Evolutionary conservation across 768 basidiomycete genomes (phyloP).

Genomic region (Boletus reticuloceps): DNA sequence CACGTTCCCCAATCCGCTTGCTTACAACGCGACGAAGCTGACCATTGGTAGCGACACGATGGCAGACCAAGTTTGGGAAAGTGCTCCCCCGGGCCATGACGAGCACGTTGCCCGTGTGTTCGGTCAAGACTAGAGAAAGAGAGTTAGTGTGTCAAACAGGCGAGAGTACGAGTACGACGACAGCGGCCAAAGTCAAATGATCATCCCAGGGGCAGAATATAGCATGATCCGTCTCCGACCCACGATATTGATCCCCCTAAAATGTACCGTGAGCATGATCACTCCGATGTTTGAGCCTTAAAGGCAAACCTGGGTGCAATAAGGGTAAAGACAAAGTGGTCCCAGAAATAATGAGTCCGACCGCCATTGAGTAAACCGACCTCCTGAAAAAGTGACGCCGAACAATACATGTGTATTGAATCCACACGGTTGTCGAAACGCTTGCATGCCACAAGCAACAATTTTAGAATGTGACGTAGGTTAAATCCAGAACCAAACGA

Average conservation of each 20-base stretch:
- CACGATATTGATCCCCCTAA: constrained; percentile 56
- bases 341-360: constrained; percentile 73
- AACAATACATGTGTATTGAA: constrained; percentile 81
- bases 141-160: neutral
- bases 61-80: constrained; percentile 60
- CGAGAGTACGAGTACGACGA: constrained; percentile 17
- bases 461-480: constrained; percentile 18
- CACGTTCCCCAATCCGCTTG: constrained; percentile 73
- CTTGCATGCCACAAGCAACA: constrained; percentile 77
- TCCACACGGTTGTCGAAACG: constrained; percentile 79
- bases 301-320: constrained; percentile 57
- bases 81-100: constrained; percentile 54
- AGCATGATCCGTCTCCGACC: constrained; percentile 72
- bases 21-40: constrained; percentile 78
- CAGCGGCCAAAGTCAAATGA: constrained; percentile 59
- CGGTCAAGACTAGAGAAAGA: constrained; percentile 49
- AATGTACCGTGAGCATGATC: neutral
- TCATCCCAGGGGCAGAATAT: constrained; percentile 70
- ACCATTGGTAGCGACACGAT: constrained; percentile 81
- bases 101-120: constrained; percentile 56
- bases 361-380: constrained; percentile 86
- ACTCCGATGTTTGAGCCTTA: neutral
- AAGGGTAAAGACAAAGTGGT: constrained; percentile 77
- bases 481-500: neutral
- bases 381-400: constrained; percentile 74